Conservation (phyloP, 257 asterid genomes). For the Apocynum venetum region DNA sequence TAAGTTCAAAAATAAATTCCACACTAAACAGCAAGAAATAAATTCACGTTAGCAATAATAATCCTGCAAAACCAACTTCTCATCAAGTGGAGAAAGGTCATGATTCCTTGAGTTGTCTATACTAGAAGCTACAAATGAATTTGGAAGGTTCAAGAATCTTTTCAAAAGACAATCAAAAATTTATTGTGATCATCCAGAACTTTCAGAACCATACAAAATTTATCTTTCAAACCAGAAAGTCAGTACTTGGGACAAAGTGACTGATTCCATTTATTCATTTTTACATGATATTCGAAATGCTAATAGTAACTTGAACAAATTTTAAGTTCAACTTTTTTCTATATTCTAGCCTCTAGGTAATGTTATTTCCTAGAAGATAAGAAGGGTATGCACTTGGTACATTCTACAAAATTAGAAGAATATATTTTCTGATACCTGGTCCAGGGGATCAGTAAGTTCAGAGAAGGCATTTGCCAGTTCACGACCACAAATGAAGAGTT, state of each 20-base stretch:
- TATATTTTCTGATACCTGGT: constrained; percentile 51
- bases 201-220: background rate
- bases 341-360: background rate
- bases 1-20: constrained; percentile 15
- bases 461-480: constrained; percentile 95
- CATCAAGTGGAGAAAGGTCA: background rate
- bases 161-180: background rate
- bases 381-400: background rate
- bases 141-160: background rate
- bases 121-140: background rate
- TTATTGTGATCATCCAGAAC: background rate
- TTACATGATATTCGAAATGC: background rate
- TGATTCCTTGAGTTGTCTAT: background rate
- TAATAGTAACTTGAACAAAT: background rate
- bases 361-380: background rate
- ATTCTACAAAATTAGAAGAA: constrained; percentile 4
- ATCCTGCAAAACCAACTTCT: background rate
- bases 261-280: background rate
- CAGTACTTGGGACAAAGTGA: background rate
- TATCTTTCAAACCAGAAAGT: background rate
- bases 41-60: background rate
- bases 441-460: constrained; percentile 91
- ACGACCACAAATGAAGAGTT: constrained; percentile 85
- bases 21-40: background rate
- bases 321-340: background rate